These are phyloP conservation scores for Aureobasidium sp. DNA, from an alignment of 2,329 filamentous ascomycete species.

Conservation along the genomic window DNA sequence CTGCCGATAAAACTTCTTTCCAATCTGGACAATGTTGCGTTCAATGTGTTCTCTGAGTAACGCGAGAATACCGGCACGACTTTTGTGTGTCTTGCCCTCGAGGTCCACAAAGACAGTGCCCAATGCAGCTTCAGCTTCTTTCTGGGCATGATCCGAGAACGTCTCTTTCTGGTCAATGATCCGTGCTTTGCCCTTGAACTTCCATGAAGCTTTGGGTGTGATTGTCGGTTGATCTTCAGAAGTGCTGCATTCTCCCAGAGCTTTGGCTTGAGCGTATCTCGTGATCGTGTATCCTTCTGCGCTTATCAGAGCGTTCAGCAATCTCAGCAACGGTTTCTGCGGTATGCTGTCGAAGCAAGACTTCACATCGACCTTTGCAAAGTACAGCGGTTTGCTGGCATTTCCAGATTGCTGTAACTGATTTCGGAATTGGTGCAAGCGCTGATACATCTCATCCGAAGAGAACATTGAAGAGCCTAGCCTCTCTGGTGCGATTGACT, in stretches of 20 bases:
- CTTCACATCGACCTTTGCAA: conserved; percentile 87
- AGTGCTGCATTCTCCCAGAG: conserved; percentile 27
- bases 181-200: conserved; percentile 32
- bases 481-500: conserved; percentile 38
- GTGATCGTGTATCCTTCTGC: conserved; percentile 59
- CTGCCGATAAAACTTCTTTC: conserved; percentile 81
- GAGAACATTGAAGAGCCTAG: conserved; percentile 76
- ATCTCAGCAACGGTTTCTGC: conserved; percentile 59
- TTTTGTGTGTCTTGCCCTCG: conserved; percentile 49
- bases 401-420: conserved; percentile 31
- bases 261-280: conserved; percentile 65
- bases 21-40: conserved; percentile 78
- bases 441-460: conserved; percentile 67
- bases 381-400: conserved; percentile 52
- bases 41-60: conserved; percentile 73
- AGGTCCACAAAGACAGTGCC: conserved; percentile 73
- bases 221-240: conserved; percentile 25
- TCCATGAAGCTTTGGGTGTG: conserved; percentile 28
- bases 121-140: conserved; percentile 29
- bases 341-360: conserved; percentile 95
- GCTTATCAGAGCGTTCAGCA: conserved; percentile 53
- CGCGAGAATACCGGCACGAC: conserved; percentile 53
- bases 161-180: conserved; percentile 22
- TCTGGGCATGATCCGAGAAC: conserved; percentile 23
- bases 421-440: conserved; percentile 61